Percentiles rank a stretch among this genome's conserved stretches.
Evolutionary conservation across 306 rosid species (phyloP).

Genomic region (Fagus crenata): DNA sequence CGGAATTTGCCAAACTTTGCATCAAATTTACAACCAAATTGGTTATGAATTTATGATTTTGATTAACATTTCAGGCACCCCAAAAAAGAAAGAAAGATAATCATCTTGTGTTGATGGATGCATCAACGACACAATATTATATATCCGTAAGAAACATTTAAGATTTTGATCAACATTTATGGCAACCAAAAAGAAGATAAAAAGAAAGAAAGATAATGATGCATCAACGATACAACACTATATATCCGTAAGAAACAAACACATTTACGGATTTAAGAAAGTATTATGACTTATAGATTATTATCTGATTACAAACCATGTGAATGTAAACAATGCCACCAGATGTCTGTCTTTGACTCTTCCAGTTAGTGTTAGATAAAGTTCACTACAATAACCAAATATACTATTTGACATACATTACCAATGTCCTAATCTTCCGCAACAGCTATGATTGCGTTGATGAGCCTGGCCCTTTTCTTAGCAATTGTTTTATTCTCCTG

Average conservation of each 20-base stretch:
- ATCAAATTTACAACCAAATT: background rate
- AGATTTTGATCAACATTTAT: too few relatives aligned
- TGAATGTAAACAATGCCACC: background rate
- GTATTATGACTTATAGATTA: too few relatives aligned
- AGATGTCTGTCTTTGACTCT: constrained; percentile 5
- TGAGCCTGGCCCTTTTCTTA: background rate
- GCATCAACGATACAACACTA: background rate
- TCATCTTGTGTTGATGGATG: background rate
- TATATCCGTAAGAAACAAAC: too few relatives aligned
- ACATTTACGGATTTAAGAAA: too few relatives aligned
- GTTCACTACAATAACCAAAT: background rate
- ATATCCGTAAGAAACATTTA: background rate
- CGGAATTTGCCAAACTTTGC: background rate
- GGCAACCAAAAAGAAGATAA: background rate
- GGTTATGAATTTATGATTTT: background rate
- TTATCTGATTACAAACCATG: background rate
- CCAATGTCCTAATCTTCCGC: constrained; percentile 21
- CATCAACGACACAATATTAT: background rate
- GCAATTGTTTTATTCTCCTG: constrained; percentile 13
- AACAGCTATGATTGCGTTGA: constrained; percentile 27
- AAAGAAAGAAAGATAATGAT: background rate
- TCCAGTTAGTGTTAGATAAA: background rate
- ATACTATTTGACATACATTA: constrained; percentile 6
- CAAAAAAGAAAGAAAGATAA: background rate
- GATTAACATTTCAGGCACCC: too few relatives aligned